These are phyloP conservation scores for Dactylellina sp. DNA, from an alignment of 2,329 filamentous ascomycete species.

Conservation along the genomic window DNA sequence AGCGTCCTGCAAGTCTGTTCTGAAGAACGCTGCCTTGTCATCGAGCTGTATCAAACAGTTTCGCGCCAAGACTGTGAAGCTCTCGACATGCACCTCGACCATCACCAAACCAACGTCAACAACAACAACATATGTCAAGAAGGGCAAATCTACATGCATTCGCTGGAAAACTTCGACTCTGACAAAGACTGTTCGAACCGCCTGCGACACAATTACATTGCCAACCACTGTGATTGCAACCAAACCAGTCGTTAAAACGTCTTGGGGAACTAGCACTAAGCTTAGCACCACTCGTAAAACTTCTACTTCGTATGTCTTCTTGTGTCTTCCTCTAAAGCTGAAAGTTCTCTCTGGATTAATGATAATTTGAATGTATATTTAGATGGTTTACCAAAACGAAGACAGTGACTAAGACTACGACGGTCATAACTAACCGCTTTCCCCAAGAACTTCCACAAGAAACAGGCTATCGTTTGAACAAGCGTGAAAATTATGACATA, in stretches of 20 bases:
- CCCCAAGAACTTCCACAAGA: not conserved
- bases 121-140: slow-evolving; percentile 16
- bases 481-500: slow-evolving; percentile 1
- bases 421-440: not conserved
- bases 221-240: not conserved
- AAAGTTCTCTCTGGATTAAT: not conserved
- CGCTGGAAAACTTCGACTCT: slow-evolving; percentile 10
- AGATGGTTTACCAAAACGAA: slow-evolving; percentile 11
- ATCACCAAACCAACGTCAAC: slow-evolving; percentile 9
- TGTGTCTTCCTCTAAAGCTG: not conserved
- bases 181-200: slow-evolving; percentile 14
- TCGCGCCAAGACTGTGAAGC: not conserved
- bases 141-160: slow-evolving; percentile 3
- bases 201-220: slow-evolving; percentile 7
- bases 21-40: not conserved
- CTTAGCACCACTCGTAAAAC: not conserved
- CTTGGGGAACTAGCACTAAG: slow-evolving; percentile 3
- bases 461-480: not conserved
- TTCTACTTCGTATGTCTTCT: slow-evolving; percentile 8
- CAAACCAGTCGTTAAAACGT: not conserved
- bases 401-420: slow-evolving; percentile 11
- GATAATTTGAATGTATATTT: not conserved
- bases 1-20: not conserved
- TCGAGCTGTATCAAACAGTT: not conserved
- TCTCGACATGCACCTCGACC: slow-evolving; percentile 8